These are phyloP conservation scores for Allium fistulosum DNA, from an alignment of 106 monocot genomes.

Conservation along the genomic window DNA sequence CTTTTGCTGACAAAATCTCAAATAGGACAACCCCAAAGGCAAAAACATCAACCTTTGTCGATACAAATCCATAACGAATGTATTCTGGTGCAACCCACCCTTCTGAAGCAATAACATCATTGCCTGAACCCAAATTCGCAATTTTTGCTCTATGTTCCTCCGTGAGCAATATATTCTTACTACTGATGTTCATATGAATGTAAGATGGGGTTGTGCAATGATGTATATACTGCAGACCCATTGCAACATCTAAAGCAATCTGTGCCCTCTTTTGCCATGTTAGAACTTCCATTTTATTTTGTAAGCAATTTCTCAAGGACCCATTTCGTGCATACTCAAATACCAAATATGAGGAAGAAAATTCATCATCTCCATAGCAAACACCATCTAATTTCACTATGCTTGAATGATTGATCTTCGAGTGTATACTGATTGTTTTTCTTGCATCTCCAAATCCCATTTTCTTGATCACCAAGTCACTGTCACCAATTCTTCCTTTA, in stretches of 20 bases:
- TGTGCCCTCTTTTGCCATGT: conserved; percentile 22
- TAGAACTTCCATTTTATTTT: background rate
- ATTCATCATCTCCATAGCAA: conserved; percentile 16
- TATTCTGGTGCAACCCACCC: conserved; percentile 15
- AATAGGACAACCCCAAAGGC: conserved; percentile 22
- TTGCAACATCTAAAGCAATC: conserved; percentile 25
- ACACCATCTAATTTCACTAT: conserved; percentile 20
- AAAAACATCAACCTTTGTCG: conserved; percentile 23
- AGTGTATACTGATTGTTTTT: conserved; percentile 15
- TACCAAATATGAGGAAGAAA: conserved; percentile 14
- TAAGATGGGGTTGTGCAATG: conserved; percentile 24
- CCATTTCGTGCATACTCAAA: conserved; percentile 15
- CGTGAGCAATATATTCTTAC: conserved; percentile 21
- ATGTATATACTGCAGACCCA: conserved; percentile 29
- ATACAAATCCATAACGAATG: conserved; percentile 7
- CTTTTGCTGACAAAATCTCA: conserved; percentile 15
- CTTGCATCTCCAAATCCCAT: conserved; percentile 19
- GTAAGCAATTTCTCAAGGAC: conserved; percentile 20
- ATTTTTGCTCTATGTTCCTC: conserved; percentile 23
- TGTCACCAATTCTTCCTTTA: conserved; percentile 11
- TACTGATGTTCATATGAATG: conserved; percentile 31
- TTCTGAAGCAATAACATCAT: background rate
- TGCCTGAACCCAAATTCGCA: conserved; percentile 11
- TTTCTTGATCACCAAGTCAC: conserved; percentile 12
- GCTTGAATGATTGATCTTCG: conserved; percentile 24